phyloP scores from a whole-genome alignment of 805 yeast genomes.

The Starmerella ratchasimensis region DNA sequence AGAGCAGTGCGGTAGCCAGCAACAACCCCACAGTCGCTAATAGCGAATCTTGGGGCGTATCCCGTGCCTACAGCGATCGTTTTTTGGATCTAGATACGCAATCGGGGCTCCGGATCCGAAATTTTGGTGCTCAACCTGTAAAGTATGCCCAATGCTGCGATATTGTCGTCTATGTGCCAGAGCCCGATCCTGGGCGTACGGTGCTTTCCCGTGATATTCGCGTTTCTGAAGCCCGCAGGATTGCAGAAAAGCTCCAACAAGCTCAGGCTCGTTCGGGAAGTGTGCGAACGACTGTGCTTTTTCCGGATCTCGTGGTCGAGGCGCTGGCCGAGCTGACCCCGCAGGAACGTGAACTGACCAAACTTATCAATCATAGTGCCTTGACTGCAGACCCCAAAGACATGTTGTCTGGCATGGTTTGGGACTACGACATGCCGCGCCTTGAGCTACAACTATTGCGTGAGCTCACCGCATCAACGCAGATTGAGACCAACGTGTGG shows the following conservation, averaged over 20 bases:
- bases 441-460: slow-evolving; percentile 13
- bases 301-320: background rate
- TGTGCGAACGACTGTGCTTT: background rate
- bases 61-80: no score
- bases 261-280: background rate
- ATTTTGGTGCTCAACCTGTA: slow-evolving; percentile 76
- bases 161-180: slow-evolving; percentile 63
- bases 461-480: background rate
- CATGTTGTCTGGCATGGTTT: background rate
- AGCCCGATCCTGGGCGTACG: slow-evolving; percentile 18
- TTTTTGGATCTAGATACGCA: slow-evolving; percentile 1
- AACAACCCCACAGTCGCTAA: no score
- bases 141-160: slow-evolving; percentile 64
- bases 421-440: slow-evolving; percentile 22
- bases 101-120: slow-evolving; percentile 35
- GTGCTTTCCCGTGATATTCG: background rate
- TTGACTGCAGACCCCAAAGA: no score
- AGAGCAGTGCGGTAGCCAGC: no score
- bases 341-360: no score
- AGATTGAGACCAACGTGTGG: slow-evolving; percentile 40
- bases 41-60: background rate
- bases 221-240: background rate
- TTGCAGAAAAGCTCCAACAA: background rate
- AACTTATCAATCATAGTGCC: no score
- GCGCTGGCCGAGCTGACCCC: slow-evolving; percentile 16